phyloP scores from a whole-genome alignment of 306 rosid genomes.

The Delonix regia region DNA sequence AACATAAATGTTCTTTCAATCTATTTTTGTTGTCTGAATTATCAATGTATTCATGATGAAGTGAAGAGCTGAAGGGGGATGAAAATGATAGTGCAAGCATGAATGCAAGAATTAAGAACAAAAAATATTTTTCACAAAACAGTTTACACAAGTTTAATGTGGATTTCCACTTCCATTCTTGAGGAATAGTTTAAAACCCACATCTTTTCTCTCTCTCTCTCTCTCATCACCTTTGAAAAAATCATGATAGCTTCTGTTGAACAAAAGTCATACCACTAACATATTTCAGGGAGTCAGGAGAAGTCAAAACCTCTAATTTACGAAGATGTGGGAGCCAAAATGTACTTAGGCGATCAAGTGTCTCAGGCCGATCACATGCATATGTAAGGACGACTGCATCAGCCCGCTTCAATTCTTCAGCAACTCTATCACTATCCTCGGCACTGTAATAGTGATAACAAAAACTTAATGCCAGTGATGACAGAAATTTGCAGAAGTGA shows the following conservation, averaged over 20 bases:
- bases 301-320: constrained; percentile 71
- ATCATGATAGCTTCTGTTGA: background rate
- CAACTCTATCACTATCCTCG: constrained; percentile 79
- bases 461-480: background rate
- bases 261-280: background rate
- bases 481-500: background rate
- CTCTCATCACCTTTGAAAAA: background rate
- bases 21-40: background rate
- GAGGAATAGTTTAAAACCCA: constrained; percentile 1
- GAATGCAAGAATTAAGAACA: background rate
- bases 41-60: background rate
- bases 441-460: constrained; percentile 47
- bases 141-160: background rate
- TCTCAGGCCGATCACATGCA: constrained; percentile 87
- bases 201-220: background rate
- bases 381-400: constrained; percentile 94
- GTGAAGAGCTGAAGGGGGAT: background rate
- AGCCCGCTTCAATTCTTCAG: constrained; percentile 92
- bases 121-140: background rate
- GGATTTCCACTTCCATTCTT: background rate
- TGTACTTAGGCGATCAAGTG: constrained; percentile 80
- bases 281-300: background rate
- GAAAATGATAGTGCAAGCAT: background rate
- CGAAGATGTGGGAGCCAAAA: constrained; percentile 98
- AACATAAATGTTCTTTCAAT: background rate